A percentile compares a stretch with the other conserved stretches of the same genome.
These are phyloP conservation scores for Arachis monticola DNA, from an alignment of 331 rosid species.

Conservation along the genomic window DNA sequence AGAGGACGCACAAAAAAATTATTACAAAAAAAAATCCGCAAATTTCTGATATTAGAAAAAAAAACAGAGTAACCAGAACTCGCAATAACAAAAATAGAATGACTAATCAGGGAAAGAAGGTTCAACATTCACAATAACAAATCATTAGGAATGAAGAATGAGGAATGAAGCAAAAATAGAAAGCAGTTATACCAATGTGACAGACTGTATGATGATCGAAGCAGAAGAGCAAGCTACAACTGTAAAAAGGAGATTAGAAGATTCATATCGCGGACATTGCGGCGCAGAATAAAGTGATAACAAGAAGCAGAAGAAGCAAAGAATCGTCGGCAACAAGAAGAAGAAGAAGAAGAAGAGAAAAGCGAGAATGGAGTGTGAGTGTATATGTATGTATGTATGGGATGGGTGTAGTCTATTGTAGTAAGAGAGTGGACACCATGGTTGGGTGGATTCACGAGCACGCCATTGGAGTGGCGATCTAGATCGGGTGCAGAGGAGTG, in stretches of 20 bases:
- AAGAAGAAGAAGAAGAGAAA: constrained; percentile 25
- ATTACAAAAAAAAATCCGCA: background rate
- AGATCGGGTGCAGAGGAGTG: constrained; percentile 45
- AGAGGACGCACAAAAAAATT: background rate
- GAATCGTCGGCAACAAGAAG: constrained; percentile 50
- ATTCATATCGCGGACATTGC: background rate
- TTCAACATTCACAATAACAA: too few relatives aligned
- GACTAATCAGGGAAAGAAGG: too few relatives aligned
- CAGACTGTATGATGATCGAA: background rate
- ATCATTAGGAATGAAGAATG: background rate
- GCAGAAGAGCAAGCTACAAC: background rate
- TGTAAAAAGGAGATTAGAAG: constrained; percentile 32
- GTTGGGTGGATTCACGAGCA: constrained; percentile 46
- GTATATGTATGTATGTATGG: too few relatives aligned
- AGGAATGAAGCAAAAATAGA: background rate
- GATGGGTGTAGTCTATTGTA: background rate
- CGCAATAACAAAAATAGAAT: constrained; percentile 21
- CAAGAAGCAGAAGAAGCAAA: constrained; percentile 62
- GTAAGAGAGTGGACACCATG: background rate
- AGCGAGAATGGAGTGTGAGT: background rate
- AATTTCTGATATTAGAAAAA: constrained; percentile 19
- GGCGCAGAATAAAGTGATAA: constrained; percentile 39
- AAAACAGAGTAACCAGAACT: constrained; percentile 37
- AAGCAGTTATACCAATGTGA: background rate
- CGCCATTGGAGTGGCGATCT: constrained; percentile 34